Evolutionary conservation across 75 land plant species (phyloP).

Genomic region (Azolla pinnata): DNA sequence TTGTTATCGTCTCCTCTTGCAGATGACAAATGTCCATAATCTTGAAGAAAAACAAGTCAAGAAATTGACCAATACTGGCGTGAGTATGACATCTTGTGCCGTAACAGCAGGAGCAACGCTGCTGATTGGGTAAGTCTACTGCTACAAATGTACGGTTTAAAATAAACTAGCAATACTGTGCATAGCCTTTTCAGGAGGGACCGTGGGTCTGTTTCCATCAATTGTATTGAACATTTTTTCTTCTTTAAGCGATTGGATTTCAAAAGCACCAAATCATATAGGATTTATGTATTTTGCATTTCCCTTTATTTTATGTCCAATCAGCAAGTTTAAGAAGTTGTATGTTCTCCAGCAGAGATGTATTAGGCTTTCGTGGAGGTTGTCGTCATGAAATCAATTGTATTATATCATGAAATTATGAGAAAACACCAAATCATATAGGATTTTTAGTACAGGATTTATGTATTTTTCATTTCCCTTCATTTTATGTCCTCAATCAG

Average conservation of each 20-base stretch:
- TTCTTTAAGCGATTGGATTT: neutral
- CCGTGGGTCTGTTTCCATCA: too few species aligned
- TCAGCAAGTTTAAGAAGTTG: too few species aligned
- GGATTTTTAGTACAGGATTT: too few species aligned
- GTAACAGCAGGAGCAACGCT: constrained; percentile 27
- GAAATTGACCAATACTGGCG: constrained; percentile 18
- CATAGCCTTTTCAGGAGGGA: too few species aligned
- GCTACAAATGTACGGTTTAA: neutral
- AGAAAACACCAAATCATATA: neutral
- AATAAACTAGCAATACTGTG: neutral
- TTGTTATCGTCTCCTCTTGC: constrained; percentile 2
- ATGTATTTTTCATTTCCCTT: neutral
- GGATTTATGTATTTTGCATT: neutral
- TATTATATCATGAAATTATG: too few species aligned
- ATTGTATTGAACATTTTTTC: neutral
- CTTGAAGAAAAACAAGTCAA: constrained; percentile 25
- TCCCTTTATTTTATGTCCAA: neutral
- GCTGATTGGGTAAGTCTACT: constrained; percentile 16
- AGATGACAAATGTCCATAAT: constrained; percentile 22
- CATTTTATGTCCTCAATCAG: too few species aligned
- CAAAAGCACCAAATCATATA: neutral
- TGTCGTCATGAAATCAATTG: too few species aligned
- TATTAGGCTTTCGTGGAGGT: constrained; percentile 27
- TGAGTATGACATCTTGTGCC: constrained; percentile 23
- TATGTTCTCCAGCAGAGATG: constrained; percentile 22